A percentile compares a stretch with the other conserved stretches of the same genome.
These are phyloP conservation scores for Backusella circina DNA, from an alignment of 192 early-diverging fungal genomes.

Conservation along the genomic window DNA sequence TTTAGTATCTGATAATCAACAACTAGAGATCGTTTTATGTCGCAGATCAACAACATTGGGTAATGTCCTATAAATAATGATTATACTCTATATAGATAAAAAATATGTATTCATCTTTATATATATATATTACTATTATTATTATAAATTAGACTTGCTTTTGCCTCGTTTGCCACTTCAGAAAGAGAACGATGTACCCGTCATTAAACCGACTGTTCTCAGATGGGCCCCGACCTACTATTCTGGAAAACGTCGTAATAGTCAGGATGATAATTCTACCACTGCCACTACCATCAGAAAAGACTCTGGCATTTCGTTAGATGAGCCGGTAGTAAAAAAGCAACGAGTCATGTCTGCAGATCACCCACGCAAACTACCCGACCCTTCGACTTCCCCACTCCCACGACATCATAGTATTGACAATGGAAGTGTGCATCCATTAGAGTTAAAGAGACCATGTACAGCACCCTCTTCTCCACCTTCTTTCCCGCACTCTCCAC, in stretches of 20 bases:
- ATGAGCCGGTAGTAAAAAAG: conserved; percentile 1
- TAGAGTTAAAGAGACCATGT: not conserved
- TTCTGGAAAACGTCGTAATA: not conserved
- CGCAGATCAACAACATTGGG: not conserved
- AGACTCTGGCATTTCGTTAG: conserved; percentile 18
- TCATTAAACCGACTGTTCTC: conserved; percentile 31
- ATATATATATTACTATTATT: no score
- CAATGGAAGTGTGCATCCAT: not conserved
- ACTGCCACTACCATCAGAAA: not conserved
- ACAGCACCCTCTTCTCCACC: conserved; percentile 8
- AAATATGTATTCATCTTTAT: no score
- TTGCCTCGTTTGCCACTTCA: not conserved
- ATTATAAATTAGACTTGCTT: not conserved
- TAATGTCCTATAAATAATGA: not conserved
- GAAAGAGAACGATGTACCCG: conserved; percentile 10
- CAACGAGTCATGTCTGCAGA: conserved; percentile 12
- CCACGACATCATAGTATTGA: conserved; percentile 1
- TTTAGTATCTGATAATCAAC: not conserved
- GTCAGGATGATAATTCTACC: not conserved
- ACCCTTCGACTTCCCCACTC: not conserved
- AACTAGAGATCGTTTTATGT: not conserved
- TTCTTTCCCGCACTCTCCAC: not conserved
- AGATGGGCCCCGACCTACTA: conserved; percentile 18
- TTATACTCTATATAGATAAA: no score
- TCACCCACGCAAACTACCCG: not conserved